Evolutionary conservation across 225 moss, liverwort and hornwort genomes (phyloP).

Genomic region (Straminergon stramineum): DNA sequence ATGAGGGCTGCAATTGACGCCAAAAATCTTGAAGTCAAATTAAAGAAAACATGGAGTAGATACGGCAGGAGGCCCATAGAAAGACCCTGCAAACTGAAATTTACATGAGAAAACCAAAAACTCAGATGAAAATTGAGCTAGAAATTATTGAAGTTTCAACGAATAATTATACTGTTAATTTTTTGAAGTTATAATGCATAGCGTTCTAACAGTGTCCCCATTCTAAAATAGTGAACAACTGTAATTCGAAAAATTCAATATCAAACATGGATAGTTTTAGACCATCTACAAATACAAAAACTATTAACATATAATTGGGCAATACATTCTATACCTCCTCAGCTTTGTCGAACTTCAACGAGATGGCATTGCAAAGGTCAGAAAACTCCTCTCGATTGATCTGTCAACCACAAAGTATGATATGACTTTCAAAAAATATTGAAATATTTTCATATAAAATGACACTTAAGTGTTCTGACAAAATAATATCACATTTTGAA

Average conservation of each 20-base stretch:
- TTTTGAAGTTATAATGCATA: neutral
- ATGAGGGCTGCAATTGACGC: constrained; percentile 42
- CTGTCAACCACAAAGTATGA: constrained; percentile 9
- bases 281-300: neutral
- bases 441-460: neutral
- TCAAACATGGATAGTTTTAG: neutral
- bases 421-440: neutral
- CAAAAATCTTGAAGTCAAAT: neutral
- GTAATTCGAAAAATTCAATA: neutral
- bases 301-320: neutral
- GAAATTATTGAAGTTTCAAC: neutral
- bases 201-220: neutral
- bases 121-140: neutral
- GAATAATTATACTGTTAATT: neutral
- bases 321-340: constrained; percentile 40
- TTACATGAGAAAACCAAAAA: neutral
- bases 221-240: neutral
- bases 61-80: neutral
- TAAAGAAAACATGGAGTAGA: neutral
- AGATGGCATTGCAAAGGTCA: constrained; percentile 81
- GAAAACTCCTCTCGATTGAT: constrained; percentile 70
- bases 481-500: neutral
- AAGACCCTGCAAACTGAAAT: neutral
- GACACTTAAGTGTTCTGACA: neutral
- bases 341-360: constrained; percentile 84